Conservation (phyloP, 768 basidiomycete genomes). For the Tephrocybe sp. region DNA sequence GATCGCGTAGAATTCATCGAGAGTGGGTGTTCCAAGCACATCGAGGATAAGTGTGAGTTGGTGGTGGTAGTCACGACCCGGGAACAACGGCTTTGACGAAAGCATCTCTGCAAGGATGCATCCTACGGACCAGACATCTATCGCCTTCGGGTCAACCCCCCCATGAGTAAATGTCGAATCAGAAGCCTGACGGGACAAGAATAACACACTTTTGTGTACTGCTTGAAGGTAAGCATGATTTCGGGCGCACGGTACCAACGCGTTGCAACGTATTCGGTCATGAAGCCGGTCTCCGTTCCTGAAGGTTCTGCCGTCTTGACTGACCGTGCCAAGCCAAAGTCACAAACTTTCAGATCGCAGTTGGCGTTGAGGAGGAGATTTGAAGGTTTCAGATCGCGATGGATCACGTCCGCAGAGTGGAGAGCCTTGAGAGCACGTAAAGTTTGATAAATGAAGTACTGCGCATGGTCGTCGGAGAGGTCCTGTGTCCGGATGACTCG, state of each 20-base stretch:
- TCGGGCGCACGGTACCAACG: constrained; percentile 99
- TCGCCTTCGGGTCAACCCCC: constrained; percentile 55
- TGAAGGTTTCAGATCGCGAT: constrained; percentile 95
- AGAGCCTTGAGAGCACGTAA: constrained; percentile 94
- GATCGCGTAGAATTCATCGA: constrained; percentile 98
- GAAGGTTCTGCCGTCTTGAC: constrained; percentile 84
- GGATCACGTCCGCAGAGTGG: constrained; percentile 95
- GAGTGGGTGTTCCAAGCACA: constrained; percentile 92
- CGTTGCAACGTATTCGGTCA: constrained; percentile 98
- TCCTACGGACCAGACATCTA: constrained; percentile 86
- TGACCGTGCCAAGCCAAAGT: constrained; percentile 93
- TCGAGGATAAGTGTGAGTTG: constrained; percentile 95
- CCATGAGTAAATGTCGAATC: not conserved
- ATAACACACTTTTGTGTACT: constrained; percentile 81
- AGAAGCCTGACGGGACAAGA: constrained; percentile 7
- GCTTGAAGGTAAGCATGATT: constrained; percentile 99
- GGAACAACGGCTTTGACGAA: constrained; percentile 95
- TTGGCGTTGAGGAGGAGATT: constrained; percentile 97
- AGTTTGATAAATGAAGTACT: constrained; percentile 93
- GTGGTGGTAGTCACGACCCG: constrained; percentile 95
- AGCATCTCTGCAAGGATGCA: constrained; percentile 96
- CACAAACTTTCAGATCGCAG: constrained; percentile 93
- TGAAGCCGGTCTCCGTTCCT: constrained; percentile 83
- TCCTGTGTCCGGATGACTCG: constrained; percentile 95
- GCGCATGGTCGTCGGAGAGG: constrained; percentile 92